Percentiles rank a stretch among this genome's conserved stretches.
Evolutionary conservation across 306 rosid species (phyloP).

Genomic region (Cucurbita moschata): DNA sequence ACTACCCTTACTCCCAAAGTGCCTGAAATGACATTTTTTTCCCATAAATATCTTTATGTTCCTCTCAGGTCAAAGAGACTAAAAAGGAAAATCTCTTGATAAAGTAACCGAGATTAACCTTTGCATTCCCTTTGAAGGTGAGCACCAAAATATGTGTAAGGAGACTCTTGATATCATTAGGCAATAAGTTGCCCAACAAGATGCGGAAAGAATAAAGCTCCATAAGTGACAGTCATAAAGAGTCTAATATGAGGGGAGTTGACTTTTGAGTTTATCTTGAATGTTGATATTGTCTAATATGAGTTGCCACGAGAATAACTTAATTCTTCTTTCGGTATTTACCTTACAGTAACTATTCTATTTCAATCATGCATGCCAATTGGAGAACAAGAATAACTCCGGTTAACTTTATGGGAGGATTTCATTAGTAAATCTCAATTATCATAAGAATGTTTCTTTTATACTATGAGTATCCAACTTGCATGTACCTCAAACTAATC

Average conservation of each 20-base stretch:
- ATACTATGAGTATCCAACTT: background rate
- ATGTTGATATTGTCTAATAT: background rate
- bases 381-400: background rate
- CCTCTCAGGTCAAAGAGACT: background rate
- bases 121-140: background rate
- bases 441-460: background rate
- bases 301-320: background rate
- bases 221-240: background rate
- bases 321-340: background rate
- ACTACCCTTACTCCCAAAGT: background rate
- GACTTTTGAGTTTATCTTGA: background rate
- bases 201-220: background rate
- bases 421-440: background rate
- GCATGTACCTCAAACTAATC: background rate
- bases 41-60: background rate
- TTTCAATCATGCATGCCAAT: background rate
- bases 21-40: background rate
- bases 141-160: background rate
- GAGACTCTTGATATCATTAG: background rate
- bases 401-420: background rate
- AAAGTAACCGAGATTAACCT: background rate
- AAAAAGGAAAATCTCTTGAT: background rate
- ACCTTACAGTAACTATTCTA: background rate
- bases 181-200: background rate
- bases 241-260: background rate